Evolutionary conservation across 2,329 filamentous ascomycete species (phyloP), one percentile per base, ranked within the genome.

Genomic region (Gnomoniopsis sp.): DNA sequence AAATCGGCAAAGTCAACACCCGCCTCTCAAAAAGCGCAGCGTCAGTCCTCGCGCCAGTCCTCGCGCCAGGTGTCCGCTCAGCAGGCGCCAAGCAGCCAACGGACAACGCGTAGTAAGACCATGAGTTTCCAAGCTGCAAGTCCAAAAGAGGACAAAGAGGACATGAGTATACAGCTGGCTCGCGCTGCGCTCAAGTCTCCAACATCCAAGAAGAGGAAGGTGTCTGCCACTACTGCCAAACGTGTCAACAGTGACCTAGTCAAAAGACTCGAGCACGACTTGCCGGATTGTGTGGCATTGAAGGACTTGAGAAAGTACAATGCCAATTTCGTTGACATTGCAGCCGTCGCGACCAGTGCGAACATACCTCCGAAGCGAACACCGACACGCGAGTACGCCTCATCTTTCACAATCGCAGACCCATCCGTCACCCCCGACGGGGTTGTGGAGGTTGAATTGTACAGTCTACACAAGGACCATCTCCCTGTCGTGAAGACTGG

Each of bases 351-450:
- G 3, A 81, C 81, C 15, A 75, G 76, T 49, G 73, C 75, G 19
- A 80, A 83, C 2, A 71, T 77, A 11, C 74, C 78, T 49, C 78
- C 84, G 7, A 73, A 77, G 58, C 78, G 84, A 41, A 81, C 82
- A 26, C 86, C 84, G 66, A 73, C 76, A 60, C 75, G 84, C 22
- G 82, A 87, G 66, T 87, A 80, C 70, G 79, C 83, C 70, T 78
- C 86, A 65, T 78, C 79, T 17, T 81, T 88, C 62, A 79, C 77
- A 44, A 71, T 86, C 14, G 82, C 79, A 0, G 85, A 88, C 65
- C 77, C 82, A 26, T 80, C 81, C 2, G 75, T 78, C 21, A 79
- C 79, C 3, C 80, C 82, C 2, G 70, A 72, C 11, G 68, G 71
- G 15, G 79, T 85, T 2, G 74, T 74, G 14, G 79, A 86, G 65